Conservation (phyloP, 148 eudicot genomes). For the Silene conica region DNA sequence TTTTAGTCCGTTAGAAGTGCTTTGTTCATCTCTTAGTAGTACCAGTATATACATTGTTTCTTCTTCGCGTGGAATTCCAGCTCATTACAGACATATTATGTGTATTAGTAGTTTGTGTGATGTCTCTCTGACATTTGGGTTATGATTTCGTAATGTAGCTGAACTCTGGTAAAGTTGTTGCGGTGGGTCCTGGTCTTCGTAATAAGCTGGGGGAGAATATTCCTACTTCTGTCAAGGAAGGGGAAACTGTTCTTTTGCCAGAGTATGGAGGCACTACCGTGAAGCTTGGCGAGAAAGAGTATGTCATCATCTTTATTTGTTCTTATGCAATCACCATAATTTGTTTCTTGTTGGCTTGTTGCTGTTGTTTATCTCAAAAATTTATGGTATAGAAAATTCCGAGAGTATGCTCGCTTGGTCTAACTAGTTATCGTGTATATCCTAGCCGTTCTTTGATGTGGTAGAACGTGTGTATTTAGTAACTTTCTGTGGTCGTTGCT, state of each 20-base stretch:
- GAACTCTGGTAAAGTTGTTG: constrained; percentile 76
- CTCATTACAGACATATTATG: not conserved
- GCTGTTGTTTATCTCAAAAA: not conserved
- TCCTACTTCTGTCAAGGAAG: constrained; percentile 73
- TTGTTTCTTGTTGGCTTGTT: not conserved
- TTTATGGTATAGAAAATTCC: not conserved
- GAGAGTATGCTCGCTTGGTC: not conserved
- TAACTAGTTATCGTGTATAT: not conserved
- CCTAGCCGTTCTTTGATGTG: not conserved
- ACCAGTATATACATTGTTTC: too few relatives aligned
- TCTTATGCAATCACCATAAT: not conserved
- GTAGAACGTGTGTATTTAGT: not conserved
- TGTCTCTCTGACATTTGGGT: not conserved
- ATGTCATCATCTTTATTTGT: constrained; percentile 13
- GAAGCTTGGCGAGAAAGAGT: constrained; percentile 85
- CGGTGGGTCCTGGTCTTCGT: constrained; percentile 72
- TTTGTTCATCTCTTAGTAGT: not conserved
- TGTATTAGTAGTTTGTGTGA: not conserved
- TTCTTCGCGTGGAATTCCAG: too few relatives aligned
- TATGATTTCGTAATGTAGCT: constrained; percentile 35
- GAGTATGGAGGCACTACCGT: constrained; percentile 82
- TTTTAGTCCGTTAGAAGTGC: too few relatives aligned
- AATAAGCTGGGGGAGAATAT: constrained; percentile 45
- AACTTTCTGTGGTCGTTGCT: not conserved
- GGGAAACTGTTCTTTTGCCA: constrained; percentile 78